Base-by-base conservation (phyloP, 768 basidiomycete genomes). In the Mycena amicta region DNA sequence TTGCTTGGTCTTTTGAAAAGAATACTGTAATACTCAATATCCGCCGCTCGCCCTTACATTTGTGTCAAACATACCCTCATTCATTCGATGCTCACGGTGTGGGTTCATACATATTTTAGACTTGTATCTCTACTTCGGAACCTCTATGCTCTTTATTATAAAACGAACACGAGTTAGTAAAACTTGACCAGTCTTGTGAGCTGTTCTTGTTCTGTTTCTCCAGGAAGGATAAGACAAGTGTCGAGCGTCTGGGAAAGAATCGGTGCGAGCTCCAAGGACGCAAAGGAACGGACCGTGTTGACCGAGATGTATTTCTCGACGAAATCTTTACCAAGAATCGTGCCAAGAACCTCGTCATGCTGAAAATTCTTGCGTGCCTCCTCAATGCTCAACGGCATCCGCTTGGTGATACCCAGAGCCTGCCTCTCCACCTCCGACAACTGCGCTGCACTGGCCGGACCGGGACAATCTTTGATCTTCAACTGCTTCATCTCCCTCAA, bases 71-170 rank as follows among this genome's bases (percentile, higher is more conserved):
- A 28, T 49, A 49, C 26, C 22, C 22, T 26, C n/a, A 26, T 29
- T 27, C 47, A 5, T 26, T 29, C 27, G 25, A 4, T 25, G 6
- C 47, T 49, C 25, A 25, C 26, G 27, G 47, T 13, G 26, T 49
- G 26, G 27, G 47, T 23, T 8, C 26, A 25, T 12, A 22, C 41
- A 43, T 22, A 22, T 43, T 26, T 26, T 49, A 49, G 47, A 49
- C 25, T 49, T 49, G 47, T 49, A 49, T 49, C 27, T 28, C 27
- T 49, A n/a, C n/a, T n/a, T n/a, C n/a, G n/a, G n/a, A n/a, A n/a
- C n/a, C n/a, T n/a, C n/a, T n/a, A n/a, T n/a, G n/a, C n/a, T n/a
- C n/a, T n/a, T n/a, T n/a, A n/a, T n/a, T n/a, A n/a, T n/a, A n/a
- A n/a, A n/a, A n/a, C n/a, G n/a, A n/a, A n/a, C n/a, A n/a, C n/a